Conservation (phyloP, 228 moss, liverwort and hornwort genomes). For the Sphagnum magellanicum region DNA sequence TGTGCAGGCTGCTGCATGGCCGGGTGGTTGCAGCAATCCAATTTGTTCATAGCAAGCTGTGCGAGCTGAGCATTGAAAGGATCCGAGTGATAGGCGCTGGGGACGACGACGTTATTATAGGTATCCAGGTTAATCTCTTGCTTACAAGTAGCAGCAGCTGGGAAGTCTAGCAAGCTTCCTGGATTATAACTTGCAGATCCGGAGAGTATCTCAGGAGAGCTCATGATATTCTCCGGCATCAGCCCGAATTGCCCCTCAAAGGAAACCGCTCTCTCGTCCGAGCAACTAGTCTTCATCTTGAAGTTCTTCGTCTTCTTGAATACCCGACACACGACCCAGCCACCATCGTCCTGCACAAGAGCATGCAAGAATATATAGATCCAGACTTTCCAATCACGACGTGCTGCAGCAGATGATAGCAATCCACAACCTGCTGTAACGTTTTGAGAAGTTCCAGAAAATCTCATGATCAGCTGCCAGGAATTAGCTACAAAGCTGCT, state of each 20-base stretch:
- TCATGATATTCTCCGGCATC: constrained; percentile 17
- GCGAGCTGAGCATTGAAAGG: neutral
- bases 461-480: neutral
- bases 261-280: constrained; percentile 34
- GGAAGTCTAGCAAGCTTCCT: neutral
- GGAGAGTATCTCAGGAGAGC: constrained; percentile 16
- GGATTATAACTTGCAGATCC: constrained; percentile 3
- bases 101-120: neutral
- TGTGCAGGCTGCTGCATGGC: no score
- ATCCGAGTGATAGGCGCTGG: neutral
- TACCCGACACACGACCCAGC: constrained; percentile 84
- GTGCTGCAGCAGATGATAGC: no score
- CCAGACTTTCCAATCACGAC: no score
- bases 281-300: constrained; percentile 26
- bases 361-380: no score
- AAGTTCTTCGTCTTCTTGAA: constrained; percentile 59
- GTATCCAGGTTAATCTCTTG: constrained; percentile 1
- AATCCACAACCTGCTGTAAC: no score
- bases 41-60: neutral
- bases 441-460: no score
- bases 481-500: no score
- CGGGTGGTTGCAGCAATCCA: neutral
- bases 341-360: constrained; percentile 39
- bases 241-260: constrained; percentile 34
- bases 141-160: neutral